phyloP scores from a whole-genome alignment of 257 asterid species.

The Datura wrightii region DNA sequence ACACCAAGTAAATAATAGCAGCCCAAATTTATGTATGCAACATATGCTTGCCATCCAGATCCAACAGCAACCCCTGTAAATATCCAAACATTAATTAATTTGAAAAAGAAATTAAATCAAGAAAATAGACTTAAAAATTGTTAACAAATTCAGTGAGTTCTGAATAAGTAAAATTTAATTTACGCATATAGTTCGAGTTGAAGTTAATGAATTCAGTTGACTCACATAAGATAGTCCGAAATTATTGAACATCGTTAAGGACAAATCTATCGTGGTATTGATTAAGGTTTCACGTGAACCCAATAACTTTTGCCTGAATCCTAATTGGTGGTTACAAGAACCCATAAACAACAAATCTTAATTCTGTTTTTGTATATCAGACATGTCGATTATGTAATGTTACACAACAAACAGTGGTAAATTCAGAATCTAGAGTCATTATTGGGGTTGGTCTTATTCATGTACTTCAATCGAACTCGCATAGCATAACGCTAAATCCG shows the following conservation, averaged over 20 bases:
- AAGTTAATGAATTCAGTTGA: not conserved
- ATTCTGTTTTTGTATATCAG: too few species aligned
- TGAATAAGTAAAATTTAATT: not conserved
- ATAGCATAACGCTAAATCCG: not conserved
- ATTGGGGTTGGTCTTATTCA: not conserved
- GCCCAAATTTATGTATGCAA: slow-evolving; percentile 56
- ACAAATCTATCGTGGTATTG: accelerated
- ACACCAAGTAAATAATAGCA: slow-evolving; percentile 57
- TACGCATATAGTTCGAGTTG: not conserved
- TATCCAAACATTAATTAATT: not conserved
- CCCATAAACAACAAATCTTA: too few species aligned
- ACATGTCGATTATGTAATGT: too few species aligned
- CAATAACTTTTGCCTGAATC: too few species aligned
- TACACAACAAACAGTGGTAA: not conserved
- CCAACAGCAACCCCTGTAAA: slow-evolving; percentile 63
- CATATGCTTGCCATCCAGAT: slow-evolving; percentile 65
- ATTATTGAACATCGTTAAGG: not conserved
- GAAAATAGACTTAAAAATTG: not conserved
- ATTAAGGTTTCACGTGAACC: too few species aligned
- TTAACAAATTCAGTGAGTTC: not conserved
- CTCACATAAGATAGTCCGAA: not conserved
- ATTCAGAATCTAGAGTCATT: not conserved
- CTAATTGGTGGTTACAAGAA: too few species aligned
- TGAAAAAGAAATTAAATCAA: not conserved
- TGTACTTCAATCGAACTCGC: not conserved